These are phyloP conservation scores for Colletotrichum salicis DNA, from an alignment of 2,329 filamentous ascomycete genomes.

Conservation along the genomic window DNA sequence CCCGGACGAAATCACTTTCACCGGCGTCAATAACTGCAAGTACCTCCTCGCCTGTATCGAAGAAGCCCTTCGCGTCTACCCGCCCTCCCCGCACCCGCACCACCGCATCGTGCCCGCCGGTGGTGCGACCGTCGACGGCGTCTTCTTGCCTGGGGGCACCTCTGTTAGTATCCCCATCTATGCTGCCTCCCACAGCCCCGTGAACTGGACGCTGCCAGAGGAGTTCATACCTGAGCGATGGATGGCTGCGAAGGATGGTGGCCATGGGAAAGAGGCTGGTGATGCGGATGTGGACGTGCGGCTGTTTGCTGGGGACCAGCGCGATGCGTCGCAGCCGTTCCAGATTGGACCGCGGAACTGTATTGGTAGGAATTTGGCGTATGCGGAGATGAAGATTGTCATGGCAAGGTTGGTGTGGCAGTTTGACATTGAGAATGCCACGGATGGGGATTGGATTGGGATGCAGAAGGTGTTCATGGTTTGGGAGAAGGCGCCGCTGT, in stretches of 20 bases:
- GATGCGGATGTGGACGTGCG: neutral
- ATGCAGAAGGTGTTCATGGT: slow-evolving; percentile 7
- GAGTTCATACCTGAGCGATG: slow-evolving; percentile 61
- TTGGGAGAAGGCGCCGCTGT: slow-evolving; percentile 14
- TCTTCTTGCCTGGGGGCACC: slow-evolving; percentile 45
- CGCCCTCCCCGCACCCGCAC: slow-evolving; percentile 33
- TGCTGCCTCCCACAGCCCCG: neutral
- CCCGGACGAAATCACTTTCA: slow-evolving; percentile 30
- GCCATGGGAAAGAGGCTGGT: too few species aligned
- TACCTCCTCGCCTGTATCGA: slow-evolving; percentile 42
- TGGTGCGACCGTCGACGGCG: slow-evolving; percentile 33
- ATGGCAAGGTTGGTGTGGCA: slow-evolving; percentile 55
- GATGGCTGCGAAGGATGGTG: neutral
- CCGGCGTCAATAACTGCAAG: slow-evolving; percentile 28
- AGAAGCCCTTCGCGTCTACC: slow-evolving; percentile 40
- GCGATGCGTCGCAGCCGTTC: slow-evolving; percentile 58
- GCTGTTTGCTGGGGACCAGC: slow-evolving; percentile 44
- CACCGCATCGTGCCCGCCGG: neutral
- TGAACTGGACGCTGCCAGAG: slow-evolving; percentile 55
- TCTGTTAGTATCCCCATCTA: slow-evolving; percentile 44
- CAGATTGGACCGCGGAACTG: slow-evolving; percentile 59
- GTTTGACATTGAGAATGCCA: slow-evolving; percentile 54
- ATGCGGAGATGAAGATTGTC: slow-evolving; percentile 59
- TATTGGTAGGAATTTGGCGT: slow-evolving; percentile 59
- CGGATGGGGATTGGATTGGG: slow-evolving; percentile 50